Conservation (phyloP, 257 asterid genomes). For the Solanum virginianum region DNA sequence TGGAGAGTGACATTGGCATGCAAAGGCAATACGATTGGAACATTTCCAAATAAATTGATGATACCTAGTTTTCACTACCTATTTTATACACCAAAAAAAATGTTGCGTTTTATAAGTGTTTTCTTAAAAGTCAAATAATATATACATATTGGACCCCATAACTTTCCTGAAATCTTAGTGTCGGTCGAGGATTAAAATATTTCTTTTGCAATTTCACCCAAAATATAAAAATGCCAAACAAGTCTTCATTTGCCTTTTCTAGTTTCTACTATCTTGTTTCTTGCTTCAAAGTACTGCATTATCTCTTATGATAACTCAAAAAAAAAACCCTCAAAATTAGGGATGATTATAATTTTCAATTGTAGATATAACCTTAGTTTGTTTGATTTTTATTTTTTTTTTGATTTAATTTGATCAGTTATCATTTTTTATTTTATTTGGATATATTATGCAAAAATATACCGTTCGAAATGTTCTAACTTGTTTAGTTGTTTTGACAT, state of each 20-base stretch:
- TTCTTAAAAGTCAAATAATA: not conserved
- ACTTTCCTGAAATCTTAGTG: conserved; percentile 15
- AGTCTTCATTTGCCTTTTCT: not conserved
- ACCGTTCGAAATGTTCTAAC: not conserved
- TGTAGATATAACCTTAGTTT: not conserved
- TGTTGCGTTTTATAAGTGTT: not conserved
- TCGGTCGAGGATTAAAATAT: conserved; percentile 24
- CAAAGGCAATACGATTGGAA: not conserved
- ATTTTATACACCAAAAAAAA: not conserved
- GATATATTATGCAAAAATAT: not conserved
- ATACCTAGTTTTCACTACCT: not conserved
- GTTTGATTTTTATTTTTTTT: not conserved
- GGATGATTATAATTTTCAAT: not conserved
- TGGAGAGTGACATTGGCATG: not conserved
- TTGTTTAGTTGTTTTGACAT: not conserved
- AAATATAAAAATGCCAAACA: not conserved
- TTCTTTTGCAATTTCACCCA: not conserved
- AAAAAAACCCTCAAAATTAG: not conserved
- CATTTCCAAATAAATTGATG: conserved; percentile 1
- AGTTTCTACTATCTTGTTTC: not conserved
- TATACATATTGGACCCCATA: conserved; percentile 17
- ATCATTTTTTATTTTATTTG: not conserved
- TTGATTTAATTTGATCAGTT: not conserved
- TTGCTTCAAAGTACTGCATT: not conserved
- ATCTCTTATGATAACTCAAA: not conserved